These are phyloP conservation scores for Nigrospora osmanthi DNA, from an alignment of 2,329 filamentous ascomycete genomes.

Conservation along the genomic window DNA sequence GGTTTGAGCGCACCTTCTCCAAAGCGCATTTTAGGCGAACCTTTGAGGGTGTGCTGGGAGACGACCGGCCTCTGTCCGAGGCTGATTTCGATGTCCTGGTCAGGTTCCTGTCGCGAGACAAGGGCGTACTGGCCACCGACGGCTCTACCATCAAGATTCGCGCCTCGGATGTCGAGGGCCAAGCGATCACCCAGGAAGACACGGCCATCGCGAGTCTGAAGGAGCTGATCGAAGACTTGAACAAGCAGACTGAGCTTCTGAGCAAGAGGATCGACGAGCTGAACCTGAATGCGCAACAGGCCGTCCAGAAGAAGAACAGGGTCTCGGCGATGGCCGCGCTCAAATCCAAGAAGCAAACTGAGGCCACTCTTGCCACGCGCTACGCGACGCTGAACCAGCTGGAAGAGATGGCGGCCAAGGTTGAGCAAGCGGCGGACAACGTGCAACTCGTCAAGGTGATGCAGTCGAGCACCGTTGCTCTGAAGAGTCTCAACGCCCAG, in stretches of 20 bases:
- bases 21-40: constrained; percentile 54
- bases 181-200: constrained; percentile 67
- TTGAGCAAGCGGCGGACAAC: constrained; percentile 80
- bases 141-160: constrained; percentile 70
- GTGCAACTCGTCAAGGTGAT: constrained; percentile 78
- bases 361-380: constrained; percentile 64
- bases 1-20: constrained; percentile 61
- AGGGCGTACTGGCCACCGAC: constrained; percentile 49
- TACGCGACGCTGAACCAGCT: constrained; percentile 70
- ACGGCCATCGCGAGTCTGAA: constrained; percentile 76
- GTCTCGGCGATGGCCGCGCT: constrained; percentile 70
- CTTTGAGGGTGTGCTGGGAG: constrained; percentile 43
- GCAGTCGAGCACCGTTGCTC: constrained; percentile 65
- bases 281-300: constrained; percentile 55
- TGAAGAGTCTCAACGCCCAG: constrained; percentile 66
- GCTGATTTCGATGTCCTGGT: constrained; percentile 64
- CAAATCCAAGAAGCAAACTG: constrained; percentile 74
- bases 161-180: constrained; percentile 31
- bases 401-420: constrained; percentile 73
- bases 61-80: constrained; percentile 44
- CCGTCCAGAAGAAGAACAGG: constrained; percentile 66
- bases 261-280: constrained; percentile 60
- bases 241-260: constrained; percentile 63
- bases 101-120: constrained; percentile 61
- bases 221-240: constrained; percentile 66